Conservation (phyloP, 441 rosid genomes). For the Francoa sonchifolia region DNA sequence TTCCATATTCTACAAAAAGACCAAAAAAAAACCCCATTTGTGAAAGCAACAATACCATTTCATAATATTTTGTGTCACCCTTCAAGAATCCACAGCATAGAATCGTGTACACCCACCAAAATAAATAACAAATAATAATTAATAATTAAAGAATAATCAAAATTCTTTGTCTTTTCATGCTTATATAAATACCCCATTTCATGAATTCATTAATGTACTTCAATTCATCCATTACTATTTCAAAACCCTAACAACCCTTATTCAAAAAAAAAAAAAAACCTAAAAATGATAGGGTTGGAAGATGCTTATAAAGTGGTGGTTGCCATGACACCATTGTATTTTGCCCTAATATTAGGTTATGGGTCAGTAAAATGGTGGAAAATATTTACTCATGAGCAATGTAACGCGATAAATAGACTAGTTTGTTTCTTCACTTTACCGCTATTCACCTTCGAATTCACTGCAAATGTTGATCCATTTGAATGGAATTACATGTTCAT, state of each 20-base stretch:
- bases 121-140: background rate
- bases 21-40: constrained; percentile 14
- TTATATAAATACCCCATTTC: constrained; percentile 13
- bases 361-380: constrained; percentile 92
- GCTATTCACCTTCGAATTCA: constrained; percentile 67
- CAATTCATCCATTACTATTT: constrained; percentile 1
- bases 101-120: constrained; percentile 22
- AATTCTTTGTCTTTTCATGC: constrained; percentile 2
- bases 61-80: constrained; percentile 13
- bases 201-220: background rate
- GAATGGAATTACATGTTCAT: constrained; percentile 61
- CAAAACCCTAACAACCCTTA: background rate
- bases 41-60: constrained; percentile 22
- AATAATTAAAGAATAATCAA: background rate
- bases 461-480: constrained; percentile 72
- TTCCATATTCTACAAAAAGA: constrained; percentile 26
- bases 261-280: constrained; percentile 1
- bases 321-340: constrained; percentile 76
- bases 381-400: constrained; percentile 58
- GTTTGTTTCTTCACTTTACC: constrained; percentile 82
- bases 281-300: constrained; percentile 53
- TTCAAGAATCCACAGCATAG: constrained; percentile 21
- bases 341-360: constrained; percentile 67
- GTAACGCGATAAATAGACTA: constrained; percentile 58
- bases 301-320: constrained; percentile 73